Conservation (phyloP, 2,329 filamentous ascomycete genomes). For the Penicillium corylophilum region DNA sequence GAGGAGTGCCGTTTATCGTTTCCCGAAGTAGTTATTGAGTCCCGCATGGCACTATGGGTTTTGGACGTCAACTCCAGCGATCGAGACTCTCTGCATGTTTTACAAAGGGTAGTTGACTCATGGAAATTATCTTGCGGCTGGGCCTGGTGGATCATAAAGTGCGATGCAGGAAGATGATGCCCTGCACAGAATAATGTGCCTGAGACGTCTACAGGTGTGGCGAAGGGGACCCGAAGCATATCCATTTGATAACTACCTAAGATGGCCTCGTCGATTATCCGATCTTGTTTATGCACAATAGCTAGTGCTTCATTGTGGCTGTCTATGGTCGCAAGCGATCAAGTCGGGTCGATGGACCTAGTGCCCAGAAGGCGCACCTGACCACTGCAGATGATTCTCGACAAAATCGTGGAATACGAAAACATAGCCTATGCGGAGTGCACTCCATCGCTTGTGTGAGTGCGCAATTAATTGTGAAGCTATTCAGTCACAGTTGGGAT, state of each 20-base stretch:
- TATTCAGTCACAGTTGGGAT: not conserved
- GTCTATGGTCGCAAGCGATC: not conserved
- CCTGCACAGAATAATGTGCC: not conserved
- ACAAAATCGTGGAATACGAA: not conserved
- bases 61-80: conserved; percentile 7
- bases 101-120: not conserved
- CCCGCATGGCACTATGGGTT: conserved; percentile 14
- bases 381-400: not conserved
- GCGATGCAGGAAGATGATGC: not conserved
- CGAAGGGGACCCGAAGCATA: not conserved
- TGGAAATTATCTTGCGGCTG: not conserved
- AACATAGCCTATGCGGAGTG: not conserved
- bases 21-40: conserved; percentile 33
- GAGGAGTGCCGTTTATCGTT: conserved; percentile 26
- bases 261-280: too few relatives aligned
- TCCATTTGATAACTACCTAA: not conserved
- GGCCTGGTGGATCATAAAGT: not conserved
- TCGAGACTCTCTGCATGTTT: not conserved
- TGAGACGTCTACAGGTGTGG: not conserved
- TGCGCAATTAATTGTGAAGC: not conserved
- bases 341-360: not conserved
- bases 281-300: not conserved
- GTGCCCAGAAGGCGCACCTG: not conserved
- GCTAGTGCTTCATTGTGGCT: not conserved
- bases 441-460: not conserved